Conservation (phyloP, 129 eudicot species). For the Logfia minima region DNA sequence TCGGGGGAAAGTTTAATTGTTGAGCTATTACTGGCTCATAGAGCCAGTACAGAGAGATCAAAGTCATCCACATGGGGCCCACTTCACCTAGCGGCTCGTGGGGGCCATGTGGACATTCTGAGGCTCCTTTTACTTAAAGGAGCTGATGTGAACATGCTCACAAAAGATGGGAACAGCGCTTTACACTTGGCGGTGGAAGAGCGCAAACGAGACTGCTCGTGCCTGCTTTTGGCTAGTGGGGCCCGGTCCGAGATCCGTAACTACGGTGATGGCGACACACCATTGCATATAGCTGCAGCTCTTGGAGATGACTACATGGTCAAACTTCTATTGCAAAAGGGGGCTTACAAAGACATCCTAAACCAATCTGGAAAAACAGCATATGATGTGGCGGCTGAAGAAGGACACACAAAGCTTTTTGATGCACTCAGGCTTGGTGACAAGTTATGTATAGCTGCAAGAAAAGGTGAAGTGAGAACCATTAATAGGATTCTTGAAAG, state of each 20-base stretch:
- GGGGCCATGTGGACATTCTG: conserved; percentile 58
- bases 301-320: conserved; percentile 70
- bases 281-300: conserved; percentile 64
- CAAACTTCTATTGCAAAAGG: conserved; percentile 63
- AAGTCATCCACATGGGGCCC: conserved; percentile 63
- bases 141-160: conserved; percentile 46
- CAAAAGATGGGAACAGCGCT: conserved; percentile 68
- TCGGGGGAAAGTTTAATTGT: conserved; percentile 60
- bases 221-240: conserved; percentile 46
- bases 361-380: conserved; percentile 56
- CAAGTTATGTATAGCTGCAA: conserved; percentile 54
- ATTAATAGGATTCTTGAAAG: conserved; percentile 50
- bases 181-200: conserved; percentile 68
- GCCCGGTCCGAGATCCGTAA: conserved; percentile 45
- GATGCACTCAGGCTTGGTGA: conserved; percentile 68
- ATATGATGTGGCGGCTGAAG: conserved; percentile 64
- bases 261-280: conserved; percentile 48
- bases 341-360: conserved; percentile 65
- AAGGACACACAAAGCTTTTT: conserved; percentile 63
- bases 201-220: conserved; percentile 50
- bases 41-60: conserved; percentile 54
- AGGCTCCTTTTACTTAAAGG: conserved; percentile 66
- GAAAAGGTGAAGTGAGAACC: conserved; percentile 66
- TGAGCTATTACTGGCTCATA: conserved; percentile 67
- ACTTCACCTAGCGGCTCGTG: conserved; percentile 56